Conservation (phyloP, 352 stramenopile genomes). For the Globisporangium paddicum region DNA sequence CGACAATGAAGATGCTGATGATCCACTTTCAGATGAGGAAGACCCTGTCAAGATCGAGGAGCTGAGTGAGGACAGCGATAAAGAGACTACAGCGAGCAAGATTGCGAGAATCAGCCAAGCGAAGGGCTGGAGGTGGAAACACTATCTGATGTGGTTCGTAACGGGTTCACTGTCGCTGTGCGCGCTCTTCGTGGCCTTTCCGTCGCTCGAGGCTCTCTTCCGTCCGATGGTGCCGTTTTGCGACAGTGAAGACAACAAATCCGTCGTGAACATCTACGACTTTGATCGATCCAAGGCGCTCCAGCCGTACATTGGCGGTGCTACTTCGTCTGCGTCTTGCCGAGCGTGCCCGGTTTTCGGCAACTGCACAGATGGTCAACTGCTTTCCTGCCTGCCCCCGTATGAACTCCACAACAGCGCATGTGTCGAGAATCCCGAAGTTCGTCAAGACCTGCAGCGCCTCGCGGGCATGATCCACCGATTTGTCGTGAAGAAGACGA, state of each 20-base stretch:
- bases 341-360: constrained; percentile 59
- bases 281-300: constrained; percentile 46
- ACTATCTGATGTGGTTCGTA: constrained; percentile 34
- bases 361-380: constrained; percentile 42
- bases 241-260: constrained; percentile 39
- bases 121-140: constrained; percentile 33
- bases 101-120: constrained; percentile 25
- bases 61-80: constrained; percentile 8
- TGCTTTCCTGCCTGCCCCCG: constrained; percentile 40
- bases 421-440: constrained; percentile 53
- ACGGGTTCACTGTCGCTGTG: constrained; percentile 32
- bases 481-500: constrained; percentile 35
- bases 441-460: constrained; percentile 37
- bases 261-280: constrained; percentile 15
- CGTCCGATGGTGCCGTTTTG: constrained; percentile 40
- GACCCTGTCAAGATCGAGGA: constrained; percentile 4
- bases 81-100: constrained; percentile 26
- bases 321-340: constrained; percentile 19
- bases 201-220: constrained; percentile 33
- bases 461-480: constrained; percentile 43
- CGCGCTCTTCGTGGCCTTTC: constrained; percentile 29
- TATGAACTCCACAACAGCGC: constrained; percentile 41
- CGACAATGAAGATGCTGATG: not conserved
- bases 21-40: not conserved
- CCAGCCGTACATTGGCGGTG: constrained; percentile 34